Evolutionary conservation across 169 alveolate species (phyloP), one percentile per base, ranked within the genome.

Genomic region (Perkinsus olseni): DNA sequence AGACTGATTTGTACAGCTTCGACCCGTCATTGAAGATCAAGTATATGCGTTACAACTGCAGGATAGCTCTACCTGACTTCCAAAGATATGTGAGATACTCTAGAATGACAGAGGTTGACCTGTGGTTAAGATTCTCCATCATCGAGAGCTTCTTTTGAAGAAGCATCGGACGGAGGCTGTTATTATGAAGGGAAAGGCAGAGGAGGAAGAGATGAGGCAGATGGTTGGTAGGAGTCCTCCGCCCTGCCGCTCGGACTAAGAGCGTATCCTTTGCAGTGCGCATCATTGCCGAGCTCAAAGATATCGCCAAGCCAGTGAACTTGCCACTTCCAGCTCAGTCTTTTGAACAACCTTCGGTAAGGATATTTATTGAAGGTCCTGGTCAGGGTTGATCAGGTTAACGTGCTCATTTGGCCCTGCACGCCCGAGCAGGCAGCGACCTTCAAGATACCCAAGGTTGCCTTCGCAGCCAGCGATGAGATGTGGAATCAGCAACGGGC

Each of bases 281-380:
- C 34, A n/a, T 92, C 36, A 74, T 31, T 39, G 38, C 91, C 36
- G 94, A 92, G 94, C 50, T 92, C 21, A 74, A 38, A 48, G 94
- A 92, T 39, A 31, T 92, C 13, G 93, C 93, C 48, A 92, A 92
- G 91, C 94, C 94, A 17, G 74, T 92, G 34, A 92, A 92, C 34
- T 31, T 92, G 50, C 94, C 94, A 21, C 28, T 92, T 4, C 36
- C 93, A 0, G 51, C 94, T 21, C 38, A 31, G 38, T 28, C 39
- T 10, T 82, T 92, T n/a, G 92, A 37, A 37, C 45, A 74, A 93
- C 50, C 91, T 28, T 36, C 51, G 31, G 62, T 39, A 38, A 74
- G 38, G 45, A 0, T n/a, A n/a, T n/a, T n/a, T n/a, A n/a, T n/a
- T n/a, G n/a, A n/a, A n/a, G n/a, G 10, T 62, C 31, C 1, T 40